Evolutionary conservation across 106 monocot species (phyloP).

Genomic region (Apostasia ramifera): DNA sequence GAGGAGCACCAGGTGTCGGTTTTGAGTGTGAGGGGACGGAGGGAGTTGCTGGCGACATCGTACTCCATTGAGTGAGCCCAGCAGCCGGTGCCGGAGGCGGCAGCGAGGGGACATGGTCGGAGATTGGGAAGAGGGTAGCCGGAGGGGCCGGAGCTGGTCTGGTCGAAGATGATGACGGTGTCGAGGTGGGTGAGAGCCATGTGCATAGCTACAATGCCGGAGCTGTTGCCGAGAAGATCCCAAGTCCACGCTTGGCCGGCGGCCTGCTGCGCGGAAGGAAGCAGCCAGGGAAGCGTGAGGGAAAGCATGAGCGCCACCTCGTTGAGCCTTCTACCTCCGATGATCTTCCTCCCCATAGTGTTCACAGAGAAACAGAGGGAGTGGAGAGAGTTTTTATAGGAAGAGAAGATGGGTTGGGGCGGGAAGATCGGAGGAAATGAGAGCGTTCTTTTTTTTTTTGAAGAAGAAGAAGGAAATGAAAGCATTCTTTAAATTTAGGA

Average conservation of each 20-base stretch:
- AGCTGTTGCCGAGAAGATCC: slow-evolving; percentile 44
- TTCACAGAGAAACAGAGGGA: too few species aligned
- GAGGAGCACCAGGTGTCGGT: slow-evolving; percentile 48
- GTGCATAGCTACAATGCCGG: slow-evolving; percentile 60
- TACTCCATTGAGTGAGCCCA: slow-evolving; percentile 39
- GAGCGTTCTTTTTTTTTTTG: too few species aligned
- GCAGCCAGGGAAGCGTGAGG: not conserved
- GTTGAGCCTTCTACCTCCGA: too few species aligned
- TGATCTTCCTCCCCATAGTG: too few species aligned
- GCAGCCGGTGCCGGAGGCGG: not conserved
- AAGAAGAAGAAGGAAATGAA: too few species aligned
- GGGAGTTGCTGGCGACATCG: slow-evolving; percentile 16
- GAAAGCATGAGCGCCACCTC: not conserved
- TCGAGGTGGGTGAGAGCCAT: slow-evolving; percentile 34
- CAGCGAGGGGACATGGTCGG: not conserved
- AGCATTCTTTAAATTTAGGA: too few species aligned
- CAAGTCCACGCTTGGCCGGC: slow-evolving; percentile 11
- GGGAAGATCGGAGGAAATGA: too few species aligned
- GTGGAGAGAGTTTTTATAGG: too few species aligned
- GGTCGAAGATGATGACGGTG: slow-evolving; percentile 49
- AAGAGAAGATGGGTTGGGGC: too few species aligned
- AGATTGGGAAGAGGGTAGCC: slow-evolving; percentile 15
- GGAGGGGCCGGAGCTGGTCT: slow-evolving; percentile 32
- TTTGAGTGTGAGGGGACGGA: slow-evolving; percentile 23
- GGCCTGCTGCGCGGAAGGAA: not conserved